phyloP scores from a whole-genome alignment of 495 filamentous ascomycete species.

The Collariella sp. region DNA sequence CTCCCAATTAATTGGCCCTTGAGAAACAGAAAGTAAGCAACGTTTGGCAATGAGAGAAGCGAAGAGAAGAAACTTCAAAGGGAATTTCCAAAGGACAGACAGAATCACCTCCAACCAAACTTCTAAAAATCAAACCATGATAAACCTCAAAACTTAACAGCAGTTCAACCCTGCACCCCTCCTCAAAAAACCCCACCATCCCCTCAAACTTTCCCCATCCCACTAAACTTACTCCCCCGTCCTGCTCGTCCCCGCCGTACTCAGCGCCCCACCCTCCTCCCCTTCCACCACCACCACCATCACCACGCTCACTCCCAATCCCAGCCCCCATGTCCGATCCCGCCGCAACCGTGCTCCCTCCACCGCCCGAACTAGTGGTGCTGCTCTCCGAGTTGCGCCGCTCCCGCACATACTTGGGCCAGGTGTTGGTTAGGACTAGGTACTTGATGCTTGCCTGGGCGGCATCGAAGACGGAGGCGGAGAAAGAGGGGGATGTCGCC shows the following conservation, averaged over 20 bases:
- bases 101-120: too few species aligned
- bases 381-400: constrained; percentile 18
- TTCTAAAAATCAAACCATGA: too few species aligned
- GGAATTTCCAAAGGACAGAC: neutral
- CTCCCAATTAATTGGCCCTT: neutral
- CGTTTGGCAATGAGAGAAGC: neutral
- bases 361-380: neutral
- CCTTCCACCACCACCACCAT: neutral
- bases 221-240: neutral
- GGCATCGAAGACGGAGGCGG: constrained; percentile 46
- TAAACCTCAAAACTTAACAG: too few species aligned
- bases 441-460: constrained; percentile 58
- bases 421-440: constrained; percentile 61
- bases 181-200: constrained; percentile 14
- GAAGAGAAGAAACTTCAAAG: neutral
- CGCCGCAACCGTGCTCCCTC: too few species aligned
- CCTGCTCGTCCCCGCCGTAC: neutral
- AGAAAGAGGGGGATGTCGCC: constrained; percentile 44
- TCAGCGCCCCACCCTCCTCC: neutral
- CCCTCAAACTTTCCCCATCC: constrained; percentile 7
- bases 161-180: neutral
- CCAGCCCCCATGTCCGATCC: too few species aligned
- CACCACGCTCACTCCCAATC: too few species aligned
- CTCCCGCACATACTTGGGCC: constrained; percentile 53
- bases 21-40: neutral